These are phyloP conservation scores for Aspergillus sclerotialis DNA, from an alignment of 2,329 filamentous ascomycete species.

Conservation along the genomic window DNA sequence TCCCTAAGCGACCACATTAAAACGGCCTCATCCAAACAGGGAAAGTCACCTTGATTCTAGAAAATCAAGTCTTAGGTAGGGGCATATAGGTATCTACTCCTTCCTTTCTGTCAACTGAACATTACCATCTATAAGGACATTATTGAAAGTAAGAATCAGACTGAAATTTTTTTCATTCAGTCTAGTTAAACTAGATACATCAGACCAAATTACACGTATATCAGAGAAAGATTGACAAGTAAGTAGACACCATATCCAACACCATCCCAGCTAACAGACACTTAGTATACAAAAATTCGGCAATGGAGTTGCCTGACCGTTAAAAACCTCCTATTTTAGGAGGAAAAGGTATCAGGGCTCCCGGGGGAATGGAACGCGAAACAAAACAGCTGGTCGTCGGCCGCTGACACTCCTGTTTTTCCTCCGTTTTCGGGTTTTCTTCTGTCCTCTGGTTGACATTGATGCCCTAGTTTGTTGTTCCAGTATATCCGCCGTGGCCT, in stretches of 20 bases:
- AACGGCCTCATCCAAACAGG: too few species aligned
- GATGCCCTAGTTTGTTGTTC: neutral
- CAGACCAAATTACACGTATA: neutral
- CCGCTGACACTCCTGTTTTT: neutral
- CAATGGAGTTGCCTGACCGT: neutral
- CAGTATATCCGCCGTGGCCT: neutral
- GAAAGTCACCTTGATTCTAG: too few species aligned
- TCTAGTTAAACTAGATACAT: neutral
- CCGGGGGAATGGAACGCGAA: neutral
- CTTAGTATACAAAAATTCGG: too few species aligned
- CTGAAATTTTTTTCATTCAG: neutral
- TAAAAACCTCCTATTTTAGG: neutral
- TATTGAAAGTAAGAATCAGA: too few species aligned
- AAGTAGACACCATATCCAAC: too few species aligned
- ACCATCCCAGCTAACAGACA: too few species aligned
- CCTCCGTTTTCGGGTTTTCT: neutral
- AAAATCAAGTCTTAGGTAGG: too few species aligned
- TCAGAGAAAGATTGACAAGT: neutral
- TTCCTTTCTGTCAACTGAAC: too few species aligned
- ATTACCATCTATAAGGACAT: too few species aligned
- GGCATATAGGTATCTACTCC: too few species aligned
- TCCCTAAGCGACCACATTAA: too few species aligned
- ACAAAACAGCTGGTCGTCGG: neutral
- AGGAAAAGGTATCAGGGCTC: neutral
- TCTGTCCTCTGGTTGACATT: neutral